Base-by-base conservation (phyloP, 768 basidiomycete species). In the Phylloporus sp. region DNA sequence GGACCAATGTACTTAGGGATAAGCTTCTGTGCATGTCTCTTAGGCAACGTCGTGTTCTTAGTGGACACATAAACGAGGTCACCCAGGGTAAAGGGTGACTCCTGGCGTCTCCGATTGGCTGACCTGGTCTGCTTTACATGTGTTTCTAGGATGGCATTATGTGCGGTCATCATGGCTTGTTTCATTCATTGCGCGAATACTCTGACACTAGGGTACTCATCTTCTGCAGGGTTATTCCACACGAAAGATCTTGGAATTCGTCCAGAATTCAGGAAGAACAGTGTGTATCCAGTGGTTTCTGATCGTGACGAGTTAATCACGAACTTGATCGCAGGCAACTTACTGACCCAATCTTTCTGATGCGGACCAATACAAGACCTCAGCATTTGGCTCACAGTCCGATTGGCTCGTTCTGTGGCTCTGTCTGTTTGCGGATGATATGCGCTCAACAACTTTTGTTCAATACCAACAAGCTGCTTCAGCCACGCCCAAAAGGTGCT, bases 61-160 rank as follows among this genome's bases (percentile, higher is more conserved):
- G 45, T 46, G 0, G 20, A 46, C 0, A 40, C 7, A 4, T 44
- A 46, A 0, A 5, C 18, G 0, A 46, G 18, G 3, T 46, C 24
- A 0, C 11, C 18, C 0, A 13, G 6, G 1, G 1, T 8, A 9
- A 46, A 40, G 2, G 38, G 38, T 5, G 1, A 21, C 7, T n/a
- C n/a, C 0, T 44, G 43, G 0, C 64, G 45, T 1, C 56, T 47
- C 1, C 46, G 29, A 42, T 72, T 72, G 0, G 67, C 61, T 4
- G 40, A 29, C 0, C 50, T 15, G 0, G 66, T 70, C 29, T 72
- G 67, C 44, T 71, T 71, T 0, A 70, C 64, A 0, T 61, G 36
- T 0, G 61, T 46, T 1, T 46, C 55, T 0, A 71, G n/a, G 1
- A 71, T 62, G 0, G 54, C 40, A 36, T 72, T 61, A 27, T 72